Conservation (phyloP, 164 flowering plant genomes). For the Tetracentron sinense region DNA sequence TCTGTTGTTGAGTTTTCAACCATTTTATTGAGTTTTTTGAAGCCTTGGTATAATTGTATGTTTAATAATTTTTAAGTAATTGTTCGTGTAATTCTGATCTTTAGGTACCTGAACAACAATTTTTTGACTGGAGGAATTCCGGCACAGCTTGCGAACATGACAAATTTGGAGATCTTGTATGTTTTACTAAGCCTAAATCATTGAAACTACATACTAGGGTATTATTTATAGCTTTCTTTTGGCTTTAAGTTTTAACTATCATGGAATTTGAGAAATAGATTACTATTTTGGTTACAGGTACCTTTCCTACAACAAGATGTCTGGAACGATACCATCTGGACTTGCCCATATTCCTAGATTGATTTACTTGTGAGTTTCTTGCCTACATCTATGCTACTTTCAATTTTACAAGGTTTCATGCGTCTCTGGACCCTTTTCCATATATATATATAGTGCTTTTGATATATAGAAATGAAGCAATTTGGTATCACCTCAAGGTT, state of each 20-base stretch:
- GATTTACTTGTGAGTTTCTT: constrained; percentile 70
- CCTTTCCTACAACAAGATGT: constrained; percentile 87
- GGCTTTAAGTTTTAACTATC: neutral
- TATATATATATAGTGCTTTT: too few relatives aligned
- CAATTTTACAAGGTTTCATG: neutral
- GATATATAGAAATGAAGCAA: too few relatives aligned
- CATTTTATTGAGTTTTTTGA: neutral
- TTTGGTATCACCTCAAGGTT: too few relatives aligned
- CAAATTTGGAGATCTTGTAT: constrained; percentile 88
- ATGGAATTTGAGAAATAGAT: constrained; percentile 8
- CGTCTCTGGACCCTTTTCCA: neutral
- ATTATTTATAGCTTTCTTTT: neutral
- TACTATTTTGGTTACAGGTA: constrained; percentile 48
- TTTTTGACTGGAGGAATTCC: constrained; percentile 92
- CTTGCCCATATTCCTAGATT: constrained; percentile 75
- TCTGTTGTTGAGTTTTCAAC: neutral
- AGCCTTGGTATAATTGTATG: neutral
- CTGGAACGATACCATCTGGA: constrained; percentile 72
- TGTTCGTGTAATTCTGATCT: constrained; percentile 10
- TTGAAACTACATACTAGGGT: neutral
- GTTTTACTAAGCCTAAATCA: constrained; percentile 16
- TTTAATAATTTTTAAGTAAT: neutral
- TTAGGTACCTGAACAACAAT: constrained; percentile 81
- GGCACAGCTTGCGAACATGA: constrained; percentile 80
- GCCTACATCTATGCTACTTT: neutral